These are phyloP conservation scores for Coemansia erecta DNA, from an alignment of 192 early-diverging fungal genomes.

Conservation along the genomic window DNA sequence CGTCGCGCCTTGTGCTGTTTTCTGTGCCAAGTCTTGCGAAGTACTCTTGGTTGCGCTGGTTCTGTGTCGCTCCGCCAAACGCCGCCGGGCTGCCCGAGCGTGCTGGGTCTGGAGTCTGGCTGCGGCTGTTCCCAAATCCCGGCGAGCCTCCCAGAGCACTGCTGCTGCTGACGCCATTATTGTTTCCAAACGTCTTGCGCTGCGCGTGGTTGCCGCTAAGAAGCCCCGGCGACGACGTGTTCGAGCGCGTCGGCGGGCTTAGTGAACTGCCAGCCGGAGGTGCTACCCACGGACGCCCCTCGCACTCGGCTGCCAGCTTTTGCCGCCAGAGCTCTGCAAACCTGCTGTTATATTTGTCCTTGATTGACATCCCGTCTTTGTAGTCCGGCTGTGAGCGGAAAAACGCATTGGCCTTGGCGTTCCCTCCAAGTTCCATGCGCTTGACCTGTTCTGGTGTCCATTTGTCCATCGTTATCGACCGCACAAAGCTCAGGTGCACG, in stretches of 20 bases:
- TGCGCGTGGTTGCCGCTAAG: slow-evolving; percentile 25
- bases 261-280: slow-evolving; percentile 22
- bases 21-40: slow-evolving; percentile 64
- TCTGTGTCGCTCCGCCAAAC: slow-evolving; percentile 41
- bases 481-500: slow-evolving; percentile 86
- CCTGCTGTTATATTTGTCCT: slow-evolving; percentile 84
- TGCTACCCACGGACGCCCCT: slow-evolving; percentile 56
- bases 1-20: slow-evolving; percentile 59
- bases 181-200: slow-evolving; percentile 48
- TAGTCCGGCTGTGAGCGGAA: slow-evolving; percentile 82
- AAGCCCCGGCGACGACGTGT: slow-evolving; percentile 25
- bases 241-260: slow-evolving; percentile 26
- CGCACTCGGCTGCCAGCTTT: slow-evolving; percentile 76
- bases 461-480: slow-evolving; percentile 98
- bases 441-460: slow-evolving; percentile 95
- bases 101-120: slow-evolving; percentile 29
- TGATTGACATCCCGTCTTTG: slow-evolving; percentile 67
- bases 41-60: slow-evolving; percentile 75
- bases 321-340: slow-evolving; percentile 86
- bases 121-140: slow-evolving; percentile 14
- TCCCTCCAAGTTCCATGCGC: slow-evolving; percentile 93
- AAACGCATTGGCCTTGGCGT: slow-evolving; percentile 80
- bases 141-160: slow-evolving; percentile 18
- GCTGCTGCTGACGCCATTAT: neutral
- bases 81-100: slow-evolving; percentile 9